Evolutionary conservation across 495 filamentous ascomycete species (phyloP), one percentile per base, ranked within the genome.

Genomic region (Talaromyces nanjingensis): DNA sequence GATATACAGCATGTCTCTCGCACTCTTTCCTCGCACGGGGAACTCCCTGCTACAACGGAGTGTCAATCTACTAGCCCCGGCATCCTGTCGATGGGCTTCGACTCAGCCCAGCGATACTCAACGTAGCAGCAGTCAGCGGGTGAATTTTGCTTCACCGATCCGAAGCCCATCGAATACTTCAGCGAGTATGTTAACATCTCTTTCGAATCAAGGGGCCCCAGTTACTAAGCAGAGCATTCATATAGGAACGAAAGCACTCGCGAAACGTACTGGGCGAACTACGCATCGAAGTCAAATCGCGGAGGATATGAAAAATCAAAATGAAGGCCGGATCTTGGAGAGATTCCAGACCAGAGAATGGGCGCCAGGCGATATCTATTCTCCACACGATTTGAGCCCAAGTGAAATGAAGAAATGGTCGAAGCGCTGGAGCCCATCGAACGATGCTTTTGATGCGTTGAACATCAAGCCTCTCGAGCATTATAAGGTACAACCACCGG

Each of bases 341-440:
- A 72, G 52, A 64, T 79, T 73, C 59, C 71, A 77, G 58, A 67
- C 72, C 25, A 73, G 91, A 59, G 79, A 83, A 18, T 97, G 87
- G 85, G 77, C 75, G 67, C 66, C 75, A 9, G 94, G 94, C 70
- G 92, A 97, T 73, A 80, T 96, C 55, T 97, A 97, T 74, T 83
- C 92, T 47, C 96, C 96, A 47, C 89, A 92, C 72, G 94, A 98
- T 79, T 76, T 98, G 60, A 87, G 83, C 63, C 77, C 85, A 7
- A 72, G 77, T 62, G 91, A 96, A 81, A 87, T 88, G 85, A 77
- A 72, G 73, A 91, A 89, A 76, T 89, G 85, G 80, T 79, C 77
- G 64, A 74, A 79, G 68, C 78, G 76, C 69, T 68, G 73, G 61
- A 73, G 71, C 62, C 82, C 81, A 59, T 67, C 69, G 27, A 73